Evolutionary conservation across 108 stramenopile genomes (phyloP).

Genomic region (Pinguiococcus pyrenoidosus): DNA sequence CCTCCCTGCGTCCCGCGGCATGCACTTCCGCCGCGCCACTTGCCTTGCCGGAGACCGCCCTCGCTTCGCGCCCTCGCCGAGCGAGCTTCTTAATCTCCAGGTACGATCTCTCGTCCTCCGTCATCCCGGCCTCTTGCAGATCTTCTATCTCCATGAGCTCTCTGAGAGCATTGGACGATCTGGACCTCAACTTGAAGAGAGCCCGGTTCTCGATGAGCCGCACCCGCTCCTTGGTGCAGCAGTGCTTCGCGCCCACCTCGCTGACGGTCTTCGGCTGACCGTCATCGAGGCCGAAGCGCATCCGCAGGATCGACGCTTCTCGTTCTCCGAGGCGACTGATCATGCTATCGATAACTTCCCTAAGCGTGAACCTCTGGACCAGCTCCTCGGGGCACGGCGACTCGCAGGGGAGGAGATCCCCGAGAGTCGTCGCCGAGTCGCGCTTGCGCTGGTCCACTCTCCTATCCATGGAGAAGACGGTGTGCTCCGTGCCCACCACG

Average conservation of each 20-base stretch:
- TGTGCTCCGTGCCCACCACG: no score
- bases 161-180: no score
- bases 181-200: slow-evolving; percentile 81
- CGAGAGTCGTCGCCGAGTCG: background rate
- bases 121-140: no score
- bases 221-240: slow-evolving; percentile 76
- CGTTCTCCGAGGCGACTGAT: slow-evolving; percentile 14
- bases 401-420: background rate
- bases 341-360: background rate
- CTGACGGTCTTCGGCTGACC: slow-evolving; percentile 72
- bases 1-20: no score
- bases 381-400: background rate
- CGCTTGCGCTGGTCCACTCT: background rate
- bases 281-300: slow-evolving; percentile 88
- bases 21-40: no score
- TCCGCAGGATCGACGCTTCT: slow-evolving; percentile 73
- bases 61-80: no score
- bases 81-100: no score
- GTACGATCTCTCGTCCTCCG: no score
- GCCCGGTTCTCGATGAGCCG: slow-evolving; percentile 89
- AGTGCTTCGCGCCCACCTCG: slow-evolving; percentile 69
- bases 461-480: background rate
- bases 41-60: no score
- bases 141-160: no score
- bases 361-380: background rate